Evolutionary conservation across 352 stramenopile genomes (phyloP), one percentile per base, ranked within the genome.

Genomic region (Phytophthora lateralis): DNA sequence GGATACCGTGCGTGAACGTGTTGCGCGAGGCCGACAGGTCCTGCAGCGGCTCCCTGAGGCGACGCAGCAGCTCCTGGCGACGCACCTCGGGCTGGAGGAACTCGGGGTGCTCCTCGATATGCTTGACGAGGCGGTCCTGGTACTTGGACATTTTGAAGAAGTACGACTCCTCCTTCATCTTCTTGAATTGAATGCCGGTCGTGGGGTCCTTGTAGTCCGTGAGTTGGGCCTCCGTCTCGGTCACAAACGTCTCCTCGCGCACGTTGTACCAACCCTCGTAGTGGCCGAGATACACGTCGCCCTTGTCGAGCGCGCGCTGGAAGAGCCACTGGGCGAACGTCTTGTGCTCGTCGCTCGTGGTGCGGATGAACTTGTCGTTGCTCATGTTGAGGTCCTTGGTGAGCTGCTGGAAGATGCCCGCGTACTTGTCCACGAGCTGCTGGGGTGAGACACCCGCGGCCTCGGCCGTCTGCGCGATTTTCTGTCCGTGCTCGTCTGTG

Each of bases 101-200:
- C 20, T 96, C 74, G 1, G 97, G 96, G 75, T 99, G 84, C 45
- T 90, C 79, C 57, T 98, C 74, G 66, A 99, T 98, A 70, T 99
- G 88, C 64, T 98, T 76, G 41, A 99, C 70, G n/a, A 99, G 82
- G 21, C 76, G 81, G 26, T 97, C 71, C 62, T 98, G 95, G 74
- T 99, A 99, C 56, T 98, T 98, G 66, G 91, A 97, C 97, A 99
- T 99, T 68, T 93, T 96, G 82, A 99, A 99, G 69, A 99, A 99
- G 82, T 99, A 99, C 55, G 89, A 98, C 66, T 98, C 87, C 78
- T 99, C 97, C 63, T 97, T 84, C 69, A 99, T 98, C 60, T 98
- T 97, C 76, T 99, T 98, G 55, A 99, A 89, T 7, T 95, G 93
- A 20, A 87, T 72, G 18, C 97, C 97, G 1, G 89, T 97, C 4